These are phyloP conservation scores for Penicillium vulpinum DNA, from an alignment of 2,329 filamentous ascomycete species.

Conservation along the genomic window DNA sequence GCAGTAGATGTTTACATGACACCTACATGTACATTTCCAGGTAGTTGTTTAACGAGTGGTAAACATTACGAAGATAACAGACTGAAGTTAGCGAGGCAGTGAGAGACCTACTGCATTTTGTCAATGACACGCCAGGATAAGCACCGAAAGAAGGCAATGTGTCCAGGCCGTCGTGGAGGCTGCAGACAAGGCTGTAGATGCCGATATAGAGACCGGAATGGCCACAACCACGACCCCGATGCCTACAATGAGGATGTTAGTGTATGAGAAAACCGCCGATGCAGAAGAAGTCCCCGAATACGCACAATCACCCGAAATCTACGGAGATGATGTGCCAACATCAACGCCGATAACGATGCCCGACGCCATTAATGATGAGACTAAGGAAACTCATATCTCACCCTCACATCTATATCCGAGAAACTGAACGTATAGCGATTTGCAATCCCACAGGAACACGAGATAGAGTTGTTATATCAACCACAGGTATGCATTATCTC, in stretches of 20 bases:
- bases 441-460: not conserved
- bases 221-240: not conserved
- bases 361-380: too few relatives aligned
- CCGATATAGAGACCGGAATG: not conserved
- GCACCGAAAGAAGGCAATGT: not conserved
- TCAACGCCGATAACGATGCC: not conserved
- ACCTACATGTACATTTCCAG: not conserved
- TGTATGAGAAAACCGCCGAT: too few relatives aligned
- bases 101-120: not conserved
- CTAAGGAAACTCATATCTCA: not conserved
- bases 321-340: not conserved
- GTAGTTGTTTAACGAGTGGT: not conserved
- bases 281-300: not conserved
- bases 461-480: not conserved
- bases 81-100: not conserved
- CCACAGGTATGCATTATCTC: not conserved
- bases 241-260: not conserved
- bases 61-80: not conserved
- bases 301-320: not conserved
- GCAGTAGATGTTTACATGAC: not conserved
- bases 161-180: too few relatives aligned
- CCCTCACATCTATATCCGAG: not conserved
- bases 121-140: too few relatives aligned
- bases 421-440: not conserved
- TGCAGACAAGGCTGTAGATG: not conserved